Base-by-base conservation (phyloP, 164 flowering plant genomes). In the Stephania japonica region DNA sequence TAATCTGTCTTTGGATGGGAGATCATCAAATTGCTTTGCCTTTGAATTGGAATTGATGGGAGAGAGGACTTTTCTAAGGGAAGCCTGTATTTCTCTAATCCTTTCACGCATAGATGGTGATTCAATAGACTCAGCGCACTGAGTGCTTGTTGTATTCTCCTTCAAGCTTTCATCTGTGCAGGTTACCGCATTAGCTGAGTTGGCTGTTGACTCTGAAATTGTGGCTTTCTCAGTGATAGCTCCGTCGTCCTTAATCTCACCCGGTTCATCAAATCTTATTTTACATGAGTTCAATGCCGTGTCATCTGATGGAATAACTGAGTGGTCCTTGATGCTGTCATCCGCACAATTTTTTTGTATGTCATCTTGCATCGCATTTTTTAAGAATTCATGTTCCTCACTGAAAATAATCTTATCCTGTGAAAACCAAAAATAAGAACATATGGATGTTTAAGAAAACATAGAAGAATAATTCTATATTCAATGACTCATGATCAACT, bases 21-120 rank as follows among this genome's bases (percentile, higher is more conserved):
- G 42, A 53, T 85, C 83, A 7, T 84, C 81, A 27, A 38, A 13
- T 21, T 75, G 73, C 47, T 73, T 75, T 70, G 56, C 75, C 16
- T 66, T 74, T 26, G 71, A 44, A 64, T 87, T 86, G 70, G 83
- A 77, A 77, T 87, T 70, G 25, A 95, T 75, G 13, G 96, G 95
- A 24, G 95, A 87, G 21, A 92, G 88, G 67, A 73, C 87, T 76
- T 85, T 84, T 83, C 96, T 88, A 1, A 76, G n/a, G 18, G 93
- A 80, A 67, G 79, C 84, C 50, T 65, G 73, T 19, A 65, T 67
- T 61, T 81, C 75, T 73, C 50, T 77, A 53, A 74, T 77, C 71
- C 65, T 75, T 69, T 79, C 79, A 53, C 67, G 75, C 67, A 65
- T 67, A 44, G 87, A 80, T 65, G 88, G 80, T 27, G 82, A 84